phyloP scores from a whole-genome alignment of 75 land plant species.

The Selaginella tamariscina region DNA sequence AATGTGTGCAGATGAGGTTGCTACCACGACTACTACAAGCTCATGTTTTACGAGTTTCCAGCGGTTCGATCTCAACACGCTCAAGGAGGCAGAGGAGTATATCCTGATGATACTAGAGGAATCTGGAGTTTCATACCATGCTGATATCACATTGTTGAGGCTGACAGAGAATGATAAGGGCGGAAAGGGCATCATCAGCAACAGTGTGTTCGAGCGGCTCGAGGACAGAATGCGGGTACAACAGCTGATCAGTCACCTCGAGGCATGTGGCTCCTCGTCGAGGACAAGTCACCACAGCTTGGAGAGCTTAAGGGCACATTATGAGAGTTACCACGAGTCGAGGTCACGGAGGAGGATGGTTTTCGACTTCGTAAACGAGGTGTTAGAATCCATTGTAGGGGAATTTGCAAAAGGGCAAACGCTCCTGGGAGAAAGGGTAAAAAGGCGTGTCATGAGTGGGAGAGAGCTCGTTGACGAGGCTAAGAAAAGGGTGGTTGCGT shows the following conservation, averaged over 20 bases:
- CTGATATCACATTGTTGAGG: neutral
- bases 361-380: neutral
- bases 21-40: too few relatives aligned
- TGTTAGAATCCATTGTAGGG: neutral
- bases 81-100: neutral
- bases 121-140: neutral
- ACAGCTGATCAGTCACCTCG: neutral
- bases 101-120: neutral
- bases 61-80: neutral
- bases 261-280: neutral
- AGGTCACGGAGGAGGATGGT: slow-evolving; percentile 1
- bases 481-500: neutral
- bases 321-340: neutral
- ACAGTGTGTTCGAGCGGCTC: neutral
- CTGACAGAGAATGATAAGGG: neutral
- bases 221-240: neutral
- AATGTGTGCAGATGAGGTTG: too few relatives aligned
- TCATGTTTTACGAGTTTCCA: too few relatives aligned
- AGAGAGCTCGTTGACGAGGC: neutral
- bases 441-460: neutral
- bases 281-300: neutral
- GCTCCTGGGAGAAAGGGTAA: neutral
- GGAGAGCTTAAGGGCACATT: neutral
- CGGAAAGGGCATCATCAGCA: neutral
- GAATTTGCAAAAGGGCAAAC: too few relatives aligned